Evolutionary conservation across 2,329 filamentous ascomycete genomes (phyloP).

Genomic region (Leptographium flavum): DNA sequence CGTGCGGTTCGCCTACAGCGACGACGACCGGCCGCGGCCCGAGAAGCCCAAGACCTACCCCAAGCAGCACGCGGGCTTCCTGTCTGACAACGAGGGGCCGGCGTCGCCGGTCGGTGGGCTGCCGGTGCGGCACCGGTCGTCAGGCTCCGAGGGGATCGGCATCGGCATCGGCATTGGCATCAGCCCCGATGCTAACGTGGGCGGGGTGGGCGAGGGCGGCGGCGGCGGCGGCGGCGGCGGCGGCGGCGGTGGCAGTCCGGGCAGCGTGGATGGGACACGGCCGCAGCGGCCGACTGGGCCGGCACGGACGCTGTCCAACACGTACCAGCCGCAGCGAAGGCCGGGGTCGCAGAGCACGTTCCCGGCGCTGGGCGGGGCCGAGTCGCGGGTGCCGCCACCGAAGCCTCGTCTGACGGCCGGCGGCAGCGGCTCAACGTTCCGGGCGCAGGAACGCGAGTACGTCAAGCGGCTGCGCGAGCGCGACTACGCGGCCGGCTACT

Average conservation of each 20-base stretch:
- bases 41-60: slow-evolving; percentile 28
- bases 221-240: slow-evolving; percentile 13
- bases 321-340: slow-evolving; percentile 55
- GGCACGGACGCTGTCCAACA: slow-evolving; percentile 61
- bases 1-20: slow-evolving; percentile 40
- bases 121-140: slow-evolving; percentile 2
- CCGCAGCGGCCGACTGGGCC: slow-evolving; percentile 55
- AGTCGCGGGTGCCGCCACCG: slow-evolving; percentile 30
- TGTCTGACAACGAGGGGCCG: slow-evolving; percentile 34
- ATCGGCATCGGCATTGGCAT: slow-evolving; percentile 12
- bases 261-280: slow-evolving; percentile 6
- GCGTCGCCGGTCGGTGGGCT: slow-evolving; percentile 9
- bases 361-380: slow-evolving; percentile 13
- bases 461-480: slow-evolving; percentile 83
- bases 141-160: slow-evolving; percentile 1
- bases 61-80: slow-evolving; percentile 18
- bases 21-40: slow-evolving; percentile 26
- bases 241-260: slow-evolving; percentile 8
- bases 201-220: too few species aligned
- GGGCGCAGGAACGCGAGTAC: slow-evolving; percentile 87
- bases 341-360: slow-evolving; percentile 20
- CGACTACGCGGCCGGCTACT: slow-evolving; percentile 46
- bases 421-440: slow-evolving; percentile 28
- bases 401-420: slow-evolving; percentile 32
- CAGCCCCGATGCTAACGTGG: neutral